These are phyloP conservation scores for Rhododendron ferrugineum DNA, from an alignment of 148 eudicot species.

Conservation along the genomic window DNA sequence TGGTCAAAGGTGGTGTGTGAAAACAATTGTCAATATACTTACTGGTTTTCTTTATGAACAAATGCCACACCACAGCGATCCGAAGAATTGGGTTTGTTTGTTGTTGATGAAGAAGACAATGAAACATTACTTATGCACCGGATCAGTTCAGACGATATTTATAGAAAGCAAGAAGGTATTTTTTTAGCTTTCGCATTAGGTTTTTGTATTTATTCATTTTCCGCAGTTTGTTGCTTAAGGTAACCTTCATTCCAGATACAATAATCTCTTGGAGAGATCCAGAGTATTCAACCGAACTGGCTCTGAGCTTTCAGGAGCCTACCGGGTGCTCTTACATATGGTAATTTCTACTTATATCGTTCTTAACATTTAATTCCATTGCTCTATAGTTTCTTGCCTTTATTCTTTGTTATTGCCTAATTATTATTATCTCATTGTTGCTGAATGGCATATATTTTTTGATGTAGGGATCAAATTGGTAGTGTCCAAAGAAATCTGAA, in stretches of 20 bases:
- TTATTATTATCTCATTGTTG: not conserved
- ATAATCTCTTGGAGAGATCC: slow-evolving; percentile 99
- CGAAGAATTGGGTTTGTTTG: slow-evolving; percentile 73
- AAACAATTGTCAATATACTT: not conserved
- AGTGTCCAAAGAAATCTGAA: slow-evolving; percentile 71
- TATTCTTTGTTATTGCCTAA: not conserved
- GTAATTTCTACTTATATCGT: slow-evolving; percentile 23
- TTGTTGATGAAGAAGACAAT: slow-evolving; percentile 82
- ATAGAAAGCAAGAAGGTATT: slow-evolving; percentile 92
- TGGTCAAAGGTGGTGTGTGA: not conserved
- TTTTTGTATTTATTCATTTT: not conserved
- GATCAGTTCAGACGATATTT: slow-evolving; percentile 75
- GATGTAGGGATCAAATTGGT: slow-evolving; percentile 86
- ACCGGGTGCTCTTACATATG: slow-evolving; percentile 93
- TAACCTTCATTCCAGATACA: slow-evolving; percentile 47
- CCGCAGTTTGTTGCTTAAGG: not conserved
- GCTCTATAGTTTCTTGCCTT: not conserved
- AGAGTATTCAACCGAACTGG: slow-evolving; percentile 72
- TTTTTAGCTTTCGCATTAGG: not conserved
- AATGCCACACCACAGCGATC: slow-evolving; percentile 53
- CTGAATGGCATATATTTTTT: slow-evolving; percentile 2
- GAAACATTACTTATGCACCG: slow-evolving; percentile 81
- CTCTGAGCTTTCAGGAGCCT: slow-evolving; percentile 93
- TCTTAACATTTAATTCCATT: not conserved
- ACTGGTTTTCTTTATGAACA: not conserved